Conservation (phyloP, 2,329 filamentous ascomycete genomes). For the Ophiognomonia clavigignenti-juglandacearum region DNA sequence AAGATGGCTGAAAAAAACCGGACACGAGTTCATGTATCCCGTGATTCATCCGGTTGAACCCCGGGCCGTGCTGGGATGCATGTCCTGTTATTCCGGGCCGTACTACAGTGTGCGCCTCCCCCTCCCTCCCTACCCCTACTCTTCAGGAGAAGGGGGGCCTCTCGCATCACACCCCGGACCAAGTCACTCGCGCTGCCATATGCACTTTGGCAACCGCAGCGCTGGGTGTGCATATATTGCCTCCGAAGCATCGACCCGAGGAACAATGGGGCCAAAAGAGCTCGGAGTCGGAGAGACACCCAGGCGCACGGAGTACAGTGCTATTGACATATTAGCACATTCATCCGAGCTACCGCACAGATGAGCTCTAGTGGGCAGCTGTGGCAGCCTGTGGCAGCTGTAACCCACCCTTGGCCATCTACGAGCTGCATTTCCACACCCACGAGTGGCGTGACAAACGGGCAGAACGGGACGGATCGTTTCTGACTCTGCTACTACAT, state of each 20-base stretch:
- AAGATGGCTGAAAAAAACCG: background rate
- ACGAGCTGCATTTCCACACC: constrained; percentile 12
- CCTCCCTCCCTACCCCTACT: too few relatives aligned
- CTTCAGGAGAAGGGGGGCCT: too few relatives aligned
- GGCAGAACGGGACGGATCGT: constrained; percentile 14
- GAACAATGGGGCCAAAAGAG: background rate
- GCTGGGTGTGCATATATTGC: too few relatives aligned
- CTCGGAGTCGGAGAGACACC: too few relatives aligned
- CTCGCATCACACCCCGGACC: too few relatives aligned
- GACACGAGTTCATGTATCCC: too few relatives aligned
- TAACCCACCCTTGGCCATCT: constrained; percentile 2
- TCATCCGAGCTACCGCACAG: background rate
- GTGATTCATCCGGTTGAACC: background rate
- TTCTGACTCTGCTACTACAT: too few relatives aligned
- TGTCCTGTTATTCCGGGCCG: too few relatives aligned
- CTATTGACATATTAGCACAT: background rate
- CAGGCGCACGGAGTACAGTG: background rate
- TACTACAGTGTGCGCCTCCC: too few relatives aligned
- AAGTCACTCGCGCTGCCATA: background rate
- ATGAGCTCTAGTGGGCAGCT: background rate
- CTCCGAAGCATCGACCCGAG: background rate
- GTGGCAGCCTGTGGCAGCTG: background rate
- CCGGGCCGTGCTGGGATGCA: background rate
- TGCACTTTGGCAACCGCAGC: background rate
- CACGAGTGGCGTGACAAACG: constrained; percentile 3